These are phyloP conservation scores for Wallacemonas sp. DNA, from an alignment of 208 protist genomes.

Conservation along the genomic window DNA sequence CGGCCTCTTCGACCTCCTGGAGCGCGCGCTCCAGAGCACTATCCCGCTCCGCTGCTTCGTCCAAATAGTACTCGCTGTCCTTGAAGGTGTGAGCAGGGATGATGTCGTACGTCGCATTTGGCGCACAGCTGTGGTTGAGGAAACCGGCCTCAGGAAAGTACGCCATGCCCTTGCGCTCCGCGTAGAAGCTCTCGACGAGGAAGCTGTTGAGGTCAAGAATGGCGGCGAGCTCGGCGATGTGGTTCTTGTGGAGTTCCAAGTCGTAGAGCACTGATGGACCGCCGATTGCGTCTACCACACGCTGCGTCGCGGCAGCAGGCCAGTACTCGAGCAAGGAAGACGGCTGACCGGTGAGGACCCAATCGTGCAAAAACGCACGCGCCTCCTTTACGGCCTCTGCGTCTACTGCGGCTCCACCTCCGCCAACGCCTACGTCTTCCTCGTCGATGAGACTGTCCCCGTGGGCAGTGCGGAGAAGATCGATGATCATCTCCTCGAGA, in stretches of 20 bases:
- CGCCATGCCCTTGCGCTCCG: conserved; percentile 84
- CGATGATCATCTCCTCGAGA: conserved; percentile 75
- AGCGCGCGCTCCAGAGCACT: background rate
- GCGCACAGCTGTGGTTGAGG: conserved; percentile 86
- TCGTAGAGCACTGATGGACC: conserved; percentile 52
- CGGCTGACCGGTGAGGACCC: conserved; percentile 82
- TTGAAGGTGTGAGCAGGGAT: conserved; percentile 77
- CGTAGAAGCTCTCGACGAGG: conserved; percentile 81
- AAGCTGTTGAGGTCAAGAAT: conserved; percentile 89
- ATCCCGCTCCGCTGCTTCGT: conserved; percentile 26
- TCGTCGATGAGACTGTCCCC: background rate
- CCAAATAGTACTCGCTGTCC: conserved; percentile 79
- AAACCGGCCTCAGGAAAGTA: conserved; percentile 90
- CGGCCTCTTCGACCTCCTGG: background rate
- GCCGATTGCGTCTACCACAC: conserved; percentile 70
- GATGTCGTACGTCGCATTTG: conserved; percentile 85
- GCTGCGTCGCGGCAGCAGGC: conserved; percentile 53
- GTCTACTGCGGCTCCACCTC: background rate
- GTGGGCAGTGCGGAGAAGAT: conserved; percentile 29
- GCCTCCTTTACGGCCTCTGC: conserved; percentile 10
- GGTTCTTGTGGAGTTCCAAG: conserved; percentile 79
- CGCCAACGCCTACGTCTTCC: conserved; percentile 1
- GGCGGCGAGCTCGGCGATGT: conserved; percentile 81
- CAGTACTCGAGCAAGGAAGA: conserved; percentile 84
- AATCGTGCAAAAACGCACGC: conserved; percentile 64